Evolutionary conservation across 371 early-diverging fungal genomes (phyloP).

Genomic region (Capillidium heterosporum): DNA sequence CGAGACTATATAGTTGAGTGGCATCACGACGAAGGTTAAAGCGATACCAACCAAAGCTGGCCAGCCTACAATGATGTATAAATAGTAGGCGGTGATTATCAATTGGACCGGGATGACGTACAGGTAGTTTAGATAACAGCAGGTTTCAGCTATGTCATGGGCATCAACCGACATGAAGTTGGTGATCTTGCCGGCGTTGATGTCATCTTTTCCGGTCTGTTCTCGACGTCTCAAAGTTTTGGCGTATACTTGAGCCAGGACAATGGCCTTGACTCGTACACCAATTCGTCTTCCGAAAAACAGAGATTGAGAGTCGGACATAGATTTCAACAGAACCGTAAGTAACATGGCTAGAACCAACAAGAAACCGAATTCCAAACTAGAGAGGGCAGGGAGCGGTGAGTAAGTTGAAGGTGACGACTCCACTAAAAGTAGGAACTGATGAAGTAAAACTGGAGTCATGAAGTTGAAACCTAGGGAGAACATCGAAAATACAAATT

Average conservation of each 20-base stretch:
- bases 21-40: slow-evolving; percentile 22
- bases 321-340: slow-evolving; percentile 24
- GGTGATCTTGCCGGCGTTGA: slow-evolving; percentile 48
- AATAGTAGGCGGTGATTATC: slow-evolving; percentile 18
- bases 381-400: background rate
- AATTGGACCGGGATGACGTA: slow-evolving; percentile 31
- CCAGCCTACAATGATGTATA: slow-evolving; percentile 28
- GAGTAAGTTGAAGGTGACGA: background rate
- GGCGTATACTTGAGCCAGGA: slow-evolving; percentile 32
- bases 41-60: slow-evolving; percentile 27
- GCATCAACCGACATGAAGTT: slow-evolving; percentile 70
- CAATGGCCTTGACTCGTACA: slow-evolving; percentile 22
- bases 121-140: slow-evolving; percentile 22
- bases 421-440: background rate
- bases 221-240: slow-evolving; percentile 36
- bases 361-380: background rate
- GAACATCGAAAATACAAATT: background rate
- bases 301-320: slow-evolving; percentile 8
- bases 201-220: slow-evolving; percentile 14
- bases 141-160: slow-evolving; percentile 22
- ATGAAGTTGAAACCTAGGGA: background rate
- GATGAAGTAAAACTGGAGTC: background rate
- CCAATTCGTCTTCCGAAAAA: slow-evolving; percentile 9
- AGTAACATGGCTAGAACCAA: slow-evolving; percentile 13
- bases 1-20: slow-evolving; percentile 30